Evolutionary conservation across 139 green algal genomes (phyloP).

Genomic region (Tetraselmis chui): DNA sequence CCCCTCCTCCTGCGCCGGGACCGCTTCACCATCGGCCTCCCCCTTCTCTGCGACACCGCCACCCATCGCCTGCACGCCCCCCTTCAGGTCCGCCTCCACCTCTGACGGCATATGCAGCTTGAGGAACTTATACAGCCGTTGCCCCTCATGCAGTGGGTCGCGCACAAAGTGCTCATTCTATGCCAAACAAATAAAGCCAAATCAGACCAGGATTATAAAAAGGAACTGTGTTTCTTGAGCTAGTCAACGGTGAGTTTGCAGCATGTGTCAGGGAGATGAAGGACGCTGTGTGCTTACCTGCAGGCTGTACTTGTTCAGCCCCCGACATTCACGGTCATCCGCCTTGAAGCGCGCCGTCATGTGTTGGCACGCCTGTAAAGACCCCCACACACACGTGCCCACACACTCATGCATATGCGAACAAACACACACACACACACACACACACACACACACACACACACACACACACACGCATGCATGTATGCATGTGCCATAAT

Average conservation of each 20-base stretch:
- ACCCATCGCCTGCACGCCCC: background rate
- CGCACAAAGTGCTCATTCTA: background rate
- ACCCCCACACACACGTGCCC: too few species aligned
- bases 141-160: background rate
- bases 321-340: background rate
- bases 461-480: too few species aligned
- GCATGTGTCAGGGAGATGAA: too few species aligned
- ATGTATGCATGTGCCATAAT: too few species aligned
- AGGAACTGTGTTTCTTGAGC: too few species aligned
- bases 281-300: background rate
- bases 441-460: too few species aligned
- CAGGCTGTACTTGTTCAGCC: background rate
- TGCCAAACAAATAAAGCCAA: too few species aligned
- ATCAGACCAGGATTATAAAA: too few species aligned
- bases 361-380: background rate
- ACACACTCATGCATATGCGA: too few species aligned
- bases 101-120: background rate
- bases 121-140: background rate
- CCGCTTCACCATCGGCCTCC: background rate
- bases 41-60: too few species aligned
- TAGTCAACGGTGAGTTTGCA: too few species aligned
- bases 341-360: background rate
- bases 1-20: background rate
- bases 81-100: background rate
- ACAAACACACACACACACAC: too few species aligned